Conservation (phyloP, 2,329 filamentous ascomycete species). For the Cercospora zeina region DNA sequence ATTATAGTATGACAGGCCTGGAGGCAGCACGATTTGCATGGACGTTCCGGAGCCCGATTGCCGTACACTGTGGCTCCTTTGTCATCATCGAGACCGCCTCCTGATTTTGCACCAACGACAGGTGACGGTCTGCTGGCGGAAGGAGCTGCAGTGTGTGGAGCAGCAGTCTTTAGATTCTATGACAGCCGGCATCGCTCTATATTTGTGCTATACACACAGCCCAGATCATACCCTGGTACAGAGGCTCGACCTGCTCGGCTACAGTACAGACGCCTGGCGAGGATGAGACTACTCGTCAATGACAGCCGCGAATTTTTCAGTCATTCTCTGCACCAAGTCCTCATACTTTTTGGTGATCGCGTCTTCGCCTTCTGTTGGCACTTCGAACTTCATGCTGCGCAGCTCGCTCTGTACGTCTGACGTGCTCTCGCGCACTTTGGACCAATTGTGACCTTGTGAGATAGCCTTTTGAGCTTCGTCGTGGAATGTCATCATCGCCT, state of each 20-base stretch:
- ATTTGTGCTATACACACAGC: conserved; percentile 12
- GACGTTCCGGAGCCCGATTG: not conserved
- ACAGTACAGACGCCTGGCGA: not conserved
- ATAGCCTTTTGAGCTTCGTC: conserved; percentile 97
- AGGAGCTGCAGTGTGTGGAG: not conserved
- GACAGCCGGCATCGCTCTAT: conserved; percentile 18
- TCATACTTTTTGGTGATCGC: conserved; percentile 90
- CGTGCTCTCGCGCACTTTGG: conserved; percentile 88
- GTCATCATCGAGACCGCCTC: not conserved
- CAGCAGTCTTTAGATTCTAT: conserved; percentile 6
- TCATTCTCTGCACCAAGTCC: conserved; percentile 84
- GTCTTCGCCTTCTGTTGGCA: conserved; percentile 82
- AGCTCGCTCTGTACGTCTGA: conserved; percentile 80
- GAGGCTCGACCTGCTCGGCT: conserved; percentile 13
- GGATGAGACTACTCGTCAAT: conserved; percentile 75
- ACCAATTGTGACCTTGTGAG: conserved; percentile 85
- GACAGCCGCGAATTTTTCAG: conserved; percentile 95
- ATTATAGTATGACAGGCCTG: not conserved
- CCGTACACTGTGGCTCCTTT: not conserved
- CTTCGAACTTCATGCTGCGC: conserved; percentile 94
- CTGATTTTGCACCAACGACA: not conserved
- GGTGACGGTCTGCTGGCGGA: not conserved
- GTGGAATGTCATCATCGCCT: conserved; percentile 96
- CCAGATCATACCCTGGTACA: not conserved
- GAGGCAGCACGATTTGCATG: too few species aligned